Percentiles rank a stretch among this genome's conserved stretches.
These are phyloP conservation scores for Zygotorulaspora sp. DNA, from an alignment of 805 yeast genomes.

Conservation along the genomic window DNA sequence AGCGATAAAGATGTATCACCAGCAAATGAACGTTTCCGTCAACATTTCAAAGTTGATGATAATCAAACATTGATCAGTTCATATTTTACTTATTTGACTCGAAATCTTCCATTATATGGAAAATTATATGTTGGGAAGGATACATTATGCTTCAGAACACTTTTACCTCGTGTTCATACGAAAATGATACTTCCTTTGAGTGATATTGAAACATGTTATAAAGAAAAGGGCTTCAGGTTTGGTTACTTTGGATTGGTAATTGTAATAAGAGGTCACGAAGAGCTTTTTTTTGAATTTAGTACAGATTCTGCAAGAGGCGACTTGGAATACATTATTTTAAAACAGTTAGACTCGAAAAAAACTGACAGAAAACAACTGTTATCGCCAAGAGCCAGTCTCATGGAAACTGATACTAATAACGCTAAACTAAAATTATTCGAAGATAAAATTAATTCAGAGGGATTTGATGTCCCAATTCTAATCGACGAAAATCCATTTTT, in stretches of 20 bases:
- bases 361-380: conserved; percentile 12
- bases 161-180: conserved; percentile 72
- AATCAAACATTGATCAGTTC: conserved; percentile 54
- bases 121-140: conserved; percentile 67
- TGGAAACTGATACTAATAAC: conserved; percentile 36
- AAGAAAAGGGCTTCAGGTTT: conserved; percentile 64
- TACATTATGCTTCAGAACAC: conserved; percentile 73
- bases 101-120: conserved; percentile 78
- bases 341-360: conserved; percentile 44
- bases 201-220: conserved; percentile 66
- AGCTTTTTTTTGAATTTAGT: conserved; percentile 73
- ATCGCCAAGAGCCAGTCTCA: conserved; percentile 7
- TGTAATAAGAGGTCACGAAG: conserved; percentile 70
- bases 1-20: conserved; percentile 41
- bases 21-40: conserved; percentile 55
- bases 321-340: conserved; percentile 51
- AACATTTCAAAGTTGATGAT: conserved; percentile 59
- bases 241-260: conserved; percentile 68
- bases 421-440: conserved; percentile 67
- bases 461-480: conserved; percentile 63
- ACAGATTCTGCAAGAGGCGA: conserved; percentile 63
- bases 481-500: conserved; percentile 59
- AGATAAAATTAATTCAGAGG: conserved; percentile 57
- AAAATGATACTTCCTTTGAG: conserved; percentile 75
- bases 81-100: conserved; percentile 64